Evolutionary conservation across 768 basidiomycete genomes (phyloP), one percentile per base, ranked within the genome.

Genomic region (Naganishia friedmannii): DNA sequence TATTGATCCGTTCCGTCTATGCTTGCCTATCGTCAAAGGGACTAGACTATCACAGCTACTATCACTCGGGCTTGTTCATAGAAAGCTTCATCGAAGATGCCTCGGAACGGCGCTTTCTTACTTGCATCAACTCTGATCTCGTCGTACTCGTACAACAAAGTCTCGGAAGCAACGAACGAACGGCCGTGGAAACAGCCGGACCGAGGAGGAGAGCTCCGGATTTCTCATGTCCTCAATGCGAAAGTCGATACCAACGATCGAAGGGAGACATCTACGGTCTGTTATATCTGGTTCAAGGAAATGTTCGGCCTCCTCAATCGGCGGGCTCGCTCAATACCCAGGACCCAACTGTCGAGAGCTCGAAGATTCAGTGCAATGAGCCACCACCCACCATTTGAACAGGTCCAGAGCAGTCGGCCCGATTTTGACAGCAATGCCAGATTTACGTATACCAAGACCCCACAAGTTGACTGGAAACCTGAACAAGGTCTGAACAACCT

Each of bases 401-500:
- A 71, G 21, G 66, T 71, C 10, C 63, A 71, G 32, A 65, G 39
- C 55, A 51, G 65, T 60, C 31, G 70, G n/a, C 63, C 60, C 19
- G 70, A 71, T n/a, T 67, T 67, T 48, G 53, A 66, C 53, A 23
- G 34, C 21, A 32, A 66, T 46, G 42, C 51, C 26, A 48, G 13
- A 42, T 71, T 60, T 46, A 51, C 28, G 5, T 45, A 51, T 29
- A 71, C 66, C 29, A 67, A 71, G 39, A 29, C 57, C 3, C 70
- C 70, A 12, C 17, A 67, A 21, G 45, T 66, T 2, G 48, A 57
- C 15, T 71, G 70, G 70, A 67, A 71, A 29, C 48, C 70, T 15
- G 70, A 66, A 26, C 39, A 68, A 17, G 66, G 63, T 5, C 46
- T 63, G n/a, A 66, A 54, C 48, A 37, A 42, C 46, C 42, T 57